Percentiles rank a stretch among this genome's conserved stretches.
Evolutionary conservation across 2,329 filamentous ascomycete species (phyloP).

Genomic region (Aspergillus ustus): DNA sequence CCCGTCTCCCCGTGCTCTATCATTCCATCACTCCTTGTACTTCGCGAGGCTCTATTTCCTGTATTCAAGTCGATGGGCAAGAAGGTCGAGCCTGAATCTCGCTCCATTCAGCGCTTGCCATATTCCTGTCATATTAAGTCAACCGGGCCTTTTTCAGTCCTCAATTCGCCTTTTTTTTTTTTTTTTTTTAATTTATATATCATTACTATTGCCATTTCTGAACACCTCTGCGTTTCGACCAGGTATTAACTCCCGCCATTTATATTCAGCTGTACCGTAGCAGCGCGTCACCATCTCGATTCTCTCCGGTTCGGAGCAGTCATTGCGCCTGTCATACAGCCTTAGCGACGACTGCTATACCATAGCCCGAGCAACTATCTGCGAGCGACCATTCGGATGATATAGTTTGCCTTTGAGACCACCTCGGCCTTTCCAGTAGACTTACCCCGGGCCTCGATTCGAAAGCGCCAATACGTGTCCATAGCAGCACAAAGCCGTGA

Average conservation of each 20-base stretch:
- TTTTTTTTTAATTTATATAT: conserved; percentile 18
- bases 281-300: background rate
- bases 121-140: conserved; percentile 16
- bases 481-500: conserved; percentile 25
- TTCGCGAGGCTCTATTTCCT: conserved; percentile 1
- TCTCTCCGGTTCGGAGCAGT: background rate
- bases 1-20: background rate
- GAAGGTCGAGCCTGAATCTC: background rate
- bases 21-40: background rate
- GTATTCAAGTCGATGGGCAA: conserved; percentile 1
- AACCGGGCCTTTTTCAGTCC: conserved; percentile 7
- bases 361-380: conserved; percentile 4
- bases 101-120: background rate
- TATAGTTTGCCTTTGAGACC: conserved; percentile 19
- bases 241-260: conserved; percentile 13
- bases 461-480: conserved; percentile 17
- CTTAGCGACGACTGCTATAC: conserved; percentile 10
- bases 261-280: conserved; percentile 19
- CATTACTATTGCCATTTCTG: conserved; percentile 16
- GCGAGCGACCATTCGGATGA: background rate
- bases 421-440: conserved; percentile 17
- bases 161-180: conserved; percentile 9
- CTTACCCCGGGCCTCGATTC: background rate
- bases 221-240: conserved; percentile 15
- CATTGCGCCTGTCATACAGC: conserved; percentile 16